Evolutionary conservation across 1,284 basidiomycete genomes (phyloP), one percentile per base, ranked within the genome.

Genomic region (Tranzscheliella williamsii): DNA sequence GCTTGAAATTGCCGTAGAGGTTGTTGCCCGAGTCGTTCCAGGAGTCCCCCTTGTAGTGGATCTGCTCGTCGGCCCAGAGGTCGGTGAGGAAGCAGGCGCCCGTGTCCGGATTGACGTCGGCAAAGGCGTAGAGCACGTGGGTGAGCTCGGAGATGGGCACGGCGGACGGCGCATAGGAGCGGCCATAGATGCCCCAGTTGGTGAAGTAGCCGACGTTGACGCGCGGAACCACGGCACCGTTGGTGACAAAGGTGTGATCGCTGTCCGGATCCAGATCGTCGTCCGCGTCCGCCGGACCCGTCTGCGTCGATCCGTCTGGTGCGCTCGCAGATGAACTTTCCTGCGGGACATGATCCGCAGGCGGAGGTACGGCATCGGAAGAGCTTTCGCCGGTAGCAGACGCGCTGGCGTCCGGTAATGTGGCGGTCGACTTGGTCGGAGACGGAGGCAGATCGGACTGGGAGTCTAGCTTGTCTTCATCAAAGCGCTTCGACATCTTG

Each of bases 171-270:
- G 62, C 52, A 80, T 87, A 94, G 79, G 92, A 91, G 66, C 91
- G 85, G 30, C 85, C 91, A 77, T 95, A 96, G 42, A 95, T 95
- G n/a, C 90, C 91, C 92, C 92, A 88, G 61, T 70, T 78, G 37
- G 68, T 41, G 46, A 77, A 79, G 66, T 61, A 61, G 42, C 23
- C 61, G 11, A 47, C 42, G 33, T 53, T 58, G 50, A 64, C 38
- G 16, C 52, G 46, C 6, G 57, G 57, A 18, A 61, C 57, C n/a
- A 54, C 44, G 20, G 52, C 57, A 17, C 57, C 57, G 33, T 52
- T 52, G 34, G 57, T 51, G 43, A 40, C 44, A n/a, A 55, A 42
- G 12, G 24, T 21, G 22, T 30, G n/a, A 5, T 4, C 9, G 17
- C 22, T 21, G 7, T 31, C 29, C 26, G 20, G 27, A 18, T 22